Conservation (phyloP, 1,284 basidiomycete genomes). For the Wallemia hederae region DNA sequence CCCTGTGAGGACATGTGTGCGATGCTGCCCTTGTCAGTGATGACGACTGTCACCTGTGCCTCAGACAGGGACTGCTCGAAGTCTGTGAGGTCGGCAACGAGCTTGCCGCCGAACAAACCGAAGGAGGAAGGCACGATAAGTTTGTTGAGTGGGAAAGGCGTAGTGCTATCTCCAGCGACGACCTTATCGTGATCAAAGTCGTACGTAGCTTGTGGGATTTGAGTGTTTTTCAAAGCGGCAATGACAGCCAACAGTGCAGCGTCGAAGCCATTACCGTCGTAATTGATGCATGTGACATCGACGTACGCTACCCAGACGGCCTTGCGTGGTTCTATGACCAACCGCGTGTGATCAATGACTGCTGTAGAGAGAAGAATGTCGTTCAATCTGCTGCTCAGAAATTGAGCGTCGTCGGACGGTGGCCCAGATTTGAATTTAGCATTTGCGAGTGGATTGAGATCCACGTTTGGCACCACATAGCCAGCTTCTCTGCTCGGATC, state of each 20-base stretch:
- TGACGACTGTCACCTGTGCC: neutral
- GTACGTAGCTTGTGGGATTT: neutral
- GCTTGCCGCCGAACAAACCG: neutral
- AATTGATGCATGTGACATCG: slow-evolving; percentile 81
- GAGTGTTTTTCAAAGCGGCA: slow-evolving; percentile 33
- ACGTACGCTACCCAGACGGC: slow-evolving; percentile 75
- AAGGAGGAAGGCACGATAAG: neutral
- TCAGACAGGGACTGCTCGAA: neutral
- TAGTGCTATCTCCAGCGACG: neutral
- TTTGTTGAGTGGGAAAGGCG: neutral
- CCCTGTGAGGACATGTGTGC: neutral
- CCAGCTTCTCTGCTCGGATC: slow-evolving; percentile 48
- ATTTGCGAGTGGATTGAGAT: slow-evolving; percentile 71
- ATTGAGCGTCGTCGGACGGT: slow-evolving; percentile 67
- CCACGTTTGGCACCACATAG: slow-evolving; percentile 67
- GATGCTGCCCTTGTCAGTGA: neutral
- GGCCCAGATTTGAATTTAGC: slow-evolving; percentile 82
- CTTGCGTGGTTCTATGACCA: slow-evolving; percentile 52
- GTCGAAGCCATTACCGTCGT: slow-evolving; percentile 84
- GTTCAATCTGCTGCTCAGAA: slow-evolving; percentile 49
- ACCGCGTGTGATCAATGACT: slow-evolving; percentile 30
- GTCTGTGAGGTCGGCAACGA: neutral
- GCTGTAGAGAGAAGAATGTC: slow-evolving; percentile 38
- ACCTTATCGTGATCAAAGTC: neutral
- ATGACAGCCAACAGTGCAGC: slow-evolving; percentile 64